Base-by-base conservation (phyloP, 2,329 filamentous ascomycete species). In the Myrmaecium sp. region DNA sequence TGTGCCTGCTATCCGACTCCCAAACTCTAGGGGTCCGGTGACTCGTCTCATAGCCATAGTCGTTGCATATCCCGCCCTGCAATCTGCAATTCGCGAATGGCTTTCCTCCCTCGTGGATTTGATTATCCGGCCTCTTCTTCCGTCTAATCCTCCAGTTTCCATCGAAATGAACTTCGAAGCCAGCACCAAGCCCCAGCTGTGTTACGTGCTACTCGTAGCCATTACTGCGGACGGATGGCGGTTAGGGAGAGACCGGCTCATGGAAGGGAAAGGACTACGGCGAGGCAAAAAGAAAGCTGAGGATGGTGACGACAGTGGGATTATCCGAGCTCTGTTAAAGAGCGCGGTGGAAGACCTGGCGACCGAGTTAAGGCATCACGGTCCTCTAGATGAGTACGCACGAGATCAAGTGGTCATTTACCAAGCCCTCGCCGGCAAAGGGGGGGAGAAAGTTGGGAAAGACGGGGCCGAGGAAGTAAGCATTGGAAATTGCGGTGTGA, bases 391-490 rank as follows among this genome's bases (percentile, higher is more conserved):
- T 36, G 54, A 58, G 38, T 53, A 58, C 33, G 55, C 69, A 57
- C 49, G 62, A 22, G 69, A 73, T 42, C 68, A 73, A 37, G 35
- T 73, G 14, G 60, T 70, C 2, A 54, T 73, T 1, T 73, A 69
- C 30, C 64, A 71, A 38, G 63, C 63, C 10, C 43, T 74, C 12
- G 63, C 64, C 4, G 42, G 41, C 33, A 42, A 39, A n/a, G 40
- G 44, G 12, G 3, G 33, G 14, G 31, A 31, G 11, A 36, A 31
- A 14, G 37, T 43, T 6, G 36, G 33, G 5, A 36, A 31, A 13
- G 37, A 43, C 7, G 36, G 33, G 5, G 31, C 27, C 5, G 17
- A 36, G 30, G n/a, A n/a, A n/a, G n/a, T n/a, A n/a, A n/a, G n/a
- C n/a, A n/a, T n/a, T n/a, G n/a, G n/a, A n/a, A n/a, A n/a, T n/a